Percentiles rank a stretch among this genome's conserved stretches.
These are phyloP conservation scores for Phytophthora lateralis DNA, from an alignment of 352 stramenopile species.

Conservation along the genomic window DNA sequence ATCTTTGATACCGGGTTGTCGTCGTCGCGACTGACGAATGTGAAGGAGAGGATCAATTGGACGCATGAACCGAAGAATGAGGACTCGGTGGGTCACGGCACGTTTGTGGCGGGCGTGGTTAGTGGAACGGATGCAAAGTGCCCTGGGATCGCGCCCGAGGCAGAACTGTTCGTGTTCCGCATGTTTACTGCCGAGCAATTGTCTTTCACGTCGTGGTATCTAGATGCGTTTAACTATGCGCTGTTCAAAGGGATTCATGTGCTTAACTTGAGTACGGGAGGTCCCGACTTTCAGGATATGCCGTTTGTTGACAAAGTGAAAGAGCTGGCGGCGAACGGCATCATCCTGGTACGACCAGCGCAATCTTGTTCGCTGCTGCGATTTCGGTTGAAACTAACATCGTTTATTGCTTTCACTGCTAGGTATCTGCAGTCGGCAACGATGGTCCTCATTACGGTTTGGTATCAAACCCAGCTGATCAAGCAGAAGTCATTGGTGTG, in stretches of 20 bases:
- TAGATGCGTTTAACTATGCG: constrained; percentile 91
- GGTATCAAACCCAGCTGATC: constrained; percentile 85
- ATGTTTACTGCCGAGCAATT: constrained; percentile 89
- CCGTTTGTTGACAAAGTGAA: constrained; percentile 91
- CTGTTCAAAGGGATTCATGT: constrained; percentile 77
- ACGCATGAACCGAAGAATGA: constrained; percentile 81
- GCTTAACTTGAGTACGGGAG: constrained; percentile 88
- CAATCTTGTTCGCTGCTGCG: no score
- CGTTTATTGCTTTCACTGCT: constrained; percentile 2
- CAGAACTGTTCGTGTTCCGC: constrained; percentile 79
- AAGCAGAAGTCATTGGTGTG: constrained; percentile 86
- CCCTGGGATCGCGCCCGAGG: constrained; percentile 78
- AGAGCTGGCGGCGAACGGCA: constrained; percentile 74
- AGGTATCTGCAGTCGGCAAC: constrained; percentile 87
- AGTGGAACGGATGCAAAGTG: constrained; percentile 61
- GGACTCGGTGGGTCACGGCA: constrained; percentile 83
- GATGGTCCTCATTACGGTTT: constrained; percentile 85
- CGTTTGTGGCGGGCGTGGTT: constrained; percentile 84
- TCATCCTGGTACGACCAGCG: constrained; percentile 63
- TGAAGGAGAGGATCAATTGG: constrained; percentile 87
- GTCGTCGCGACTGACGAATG: constrained; percentile 53
- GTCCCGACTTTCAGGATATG: constrained; percentile 82
- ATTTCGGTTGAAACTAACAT: constrained; percentile 1
- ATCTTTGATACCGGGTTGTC: constrained; percentile 89
- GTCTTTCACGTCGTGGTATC: constrained; percentile 91